Percentiles rank a stretch among this genome's conserved stretches.
Conservation (phyloP, 371 early-diverging fungal genomes). For the Capillidium heterosporum region DNA sequence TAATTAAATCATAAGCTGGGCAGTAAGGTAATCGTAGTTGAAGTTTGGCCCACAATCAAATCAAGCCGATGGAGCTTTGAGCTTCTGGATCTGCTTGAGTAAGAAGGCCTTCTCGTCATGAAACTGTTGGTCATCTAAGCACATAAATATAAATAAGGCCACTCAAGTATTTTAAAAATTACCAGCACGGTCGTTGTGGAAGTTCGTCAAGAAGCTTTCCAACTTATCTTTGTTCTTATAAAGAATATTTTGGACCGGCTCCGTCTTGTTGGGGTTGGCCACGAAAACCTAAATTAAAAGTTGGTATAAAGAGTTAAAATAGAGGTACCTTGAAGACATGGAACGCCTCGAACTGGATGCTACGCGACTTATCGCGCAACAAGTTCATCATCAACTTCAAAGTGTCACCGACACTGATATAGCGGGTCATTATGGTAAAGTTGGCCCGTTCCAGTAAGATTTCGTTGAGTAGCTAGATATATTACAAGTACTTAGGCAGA, state of each 20-base stretch:
- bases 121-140: slow-evolving; percentile 88
- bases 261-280: slow-evolving; percentile 92
- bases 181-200: slow-evolving; percentile 90
- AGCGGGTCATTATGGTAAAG: slow-evolving; percentile 85
- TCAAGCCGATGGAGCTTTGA: slow-evolving; percentile 11
- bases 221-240: slow-evolving; percentile 82
- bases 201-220: slow-evolving; percentile 63
- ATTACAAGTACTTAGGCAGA: neutral
- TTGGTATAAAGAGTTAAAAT: neutral
- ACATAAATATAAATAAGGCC: neutral
- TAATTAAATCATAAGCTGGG: too few species aligned
- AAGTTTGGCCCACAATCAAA: too few species aligned
- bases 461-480: slow-evolving; percentile 81
- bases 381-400: slow-evolving; percentile 94
- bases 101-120: slow-evolving; percentile 94
- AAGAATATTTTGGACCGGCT: slow-evolving; percentile 78
- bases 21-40: too few species aligned
- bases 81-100: slow-evolving; percentile 67
- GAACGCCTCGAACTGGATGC: slow-evolving; percentile 97
- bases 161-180: slow-evolving; percentile 7
- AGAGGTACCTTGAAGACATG: slow-evolving; percentile 83
- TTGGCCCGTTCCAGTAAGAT: slow-evolving; percentile 88
- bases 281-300: slow-evolving; percentile 64
- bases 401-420: slow-evolving; percentile 81
- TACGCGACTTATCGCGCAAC: slow-evolving; percentile 79